Base-by-base conservation (phyloP, 345 rosid species). In the Linum trigynum region DNA sequence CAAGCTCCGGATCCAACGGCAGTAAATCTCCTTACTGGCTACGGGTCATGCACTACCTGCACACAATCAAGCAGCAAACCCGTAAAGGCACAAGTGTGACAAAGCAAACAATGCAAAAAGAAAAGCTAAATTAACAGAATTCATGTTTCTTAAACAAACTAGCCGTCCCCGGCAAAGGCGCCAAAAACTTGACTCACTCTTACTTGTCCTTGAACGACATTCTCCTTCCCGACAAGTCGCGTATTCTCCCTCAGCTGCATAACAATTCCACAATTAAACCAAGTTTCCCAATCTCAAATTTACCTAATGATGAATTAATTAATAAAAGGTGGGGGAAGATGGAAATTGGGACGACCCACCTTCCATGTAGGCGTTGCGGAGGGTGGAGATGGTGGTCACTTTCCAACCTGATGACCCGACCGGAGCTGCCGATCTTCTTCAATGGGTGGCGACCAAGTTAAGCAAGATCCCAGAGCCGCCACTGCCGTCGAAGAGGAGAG, bases 161-260 rank as follows among this genome's bases (percentile, higher is more conserved):
- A n/a, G n/a, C n/a, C n/a, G n/a, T n/a, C n/a, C n/a, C n/a, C n/a
- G n/a, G n/a, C n/a, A n/a, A n/a, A n/a, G n/a, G n/a, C n/a, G n/a
- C n/a, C n/a, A n/a, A n/a, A n/a, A n/a, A n/a, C n/a, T n/a, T n/a
- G n/a, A n/a, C n/a, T n/a, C n/a, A n/a, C n/a, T n/a, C n/a, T n/a
- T 85, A 92, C 77, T 85, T 83, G 56, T 90, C 97, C 43, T 81
- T 78, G 40, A 90, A 90, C 37, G 97, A 95, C 41, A 92, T 81
- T 92, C 98, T 0, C 91, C 98, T 73, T 90, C 94, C 55, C 87
- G 84, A 78, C 97, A 90, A 3, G 98, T 90, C 41, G 90, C 98
- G 66, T 92, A 92, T 70, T 92, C 97, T 74, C 87, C 94, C 1
- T 90, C 98, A 5, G 97, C 98, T 89, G 53, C 11, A 50, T 9